phyloP scores from a whole-genome alignment of 305 asterid species.

The Coffea humblotiana region DNA sequence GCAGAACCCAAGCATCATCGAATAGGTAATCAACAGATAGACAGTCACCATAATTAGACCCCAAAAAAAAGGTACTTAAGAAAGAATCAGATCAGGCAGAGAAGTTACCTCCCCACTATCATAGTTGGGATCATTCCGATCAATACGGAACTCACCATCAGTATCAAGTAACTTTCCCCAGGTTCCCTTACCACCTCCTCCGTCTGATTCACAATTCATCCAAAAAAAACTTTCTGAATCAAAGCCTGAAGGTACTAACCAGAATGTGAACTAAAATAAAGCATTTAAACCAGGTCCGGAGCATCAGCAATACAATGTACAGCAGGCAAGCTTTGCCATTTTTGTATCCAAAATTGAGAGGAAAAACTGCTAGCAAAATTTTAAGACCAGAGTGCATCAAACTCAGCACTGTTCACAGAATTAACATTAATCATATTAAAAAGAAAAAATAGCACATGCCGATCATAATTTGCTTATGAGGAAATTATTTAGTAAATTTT shows the following conservation, averaged over 20 bases:
- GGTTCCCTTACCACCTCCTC: constrained; percentile 96
- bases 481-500: background rate
- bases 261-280: constrained; percentile 7
- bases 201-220: constrained; percentile 56
- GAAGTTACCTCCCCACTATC: constrained; percentile 84
- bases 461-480: background rate
- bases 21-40: background rate
- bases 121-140: constrained; percentile 91
- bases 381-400: background rate
- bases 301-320: background rate
- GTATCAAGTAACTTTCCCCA: constrained; percentile 97
- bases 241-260: no score
- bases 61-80: background rate
- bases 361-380: background rate
- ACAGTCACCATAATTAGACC: background rate
- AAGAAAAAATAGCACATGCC: background rate
- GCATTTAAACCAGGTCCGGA: background rate
- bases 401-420: background rate
- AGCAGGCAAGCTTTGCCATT: background rate
- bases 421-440: no score
- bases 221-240: constrained; percentile 18
- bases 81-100: background rate
- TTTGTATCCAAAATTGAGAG: background rate
- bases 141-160: constrained; percentile 62
- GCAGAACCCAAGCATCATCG: background rate